Evolutionary conservation across 2,329 filamentous ascomycete genomes (phyloP).

Genomic region (Beauveria sp.): DNA sequence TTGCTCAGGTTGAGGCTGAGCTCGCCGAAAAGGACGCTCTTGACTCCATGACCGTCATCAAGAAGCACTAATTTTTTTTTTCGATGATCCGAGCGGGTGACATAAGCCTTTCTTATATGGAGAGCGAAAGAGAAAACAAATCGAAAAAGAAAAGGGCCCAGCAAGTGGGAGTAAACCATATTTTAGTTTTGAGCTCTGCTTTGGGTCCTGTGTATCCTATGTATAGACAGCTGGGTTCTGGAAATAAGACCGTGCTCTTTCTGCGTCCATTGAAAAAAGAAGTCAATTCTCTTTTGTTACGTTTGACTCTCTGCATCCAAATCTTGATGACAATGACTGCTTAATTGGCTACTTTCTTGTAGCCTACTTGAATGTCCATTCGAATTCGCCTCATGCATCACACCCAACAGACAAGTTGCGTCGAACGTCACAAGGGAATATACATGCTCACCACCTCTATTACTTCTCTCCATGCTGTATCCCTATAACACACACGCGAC

Average conservation of each 20-base stretch:
- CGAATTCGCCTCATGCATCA: no score
- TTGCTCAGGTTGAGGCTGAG: slow-evolving; percentile 43
- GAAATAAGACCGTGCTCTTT: not conserved
- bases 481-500: not conserved
- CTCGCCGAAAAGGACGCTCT: slow-evolving; percentile 45
- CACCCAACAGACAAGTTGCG: no score
- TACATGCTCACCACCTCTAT: not conserved
- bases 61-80: slow-evolving; percentile 34
- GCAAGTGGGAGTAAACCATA: not conserved
- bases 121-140: not conserved
- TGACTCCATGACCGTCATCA: slow-evolving; percentile 42
- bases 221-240: slow-evolving; percentile 24
- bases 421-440: not conserved
- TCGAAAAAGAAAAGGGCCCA: not conserved
- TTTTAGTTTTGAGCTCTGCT: not conserved
- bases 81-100: not conserved
- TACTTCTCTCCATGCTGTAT: not conserved
- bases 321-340: no score
- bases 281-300: not conserved
- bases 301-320: not conserved
- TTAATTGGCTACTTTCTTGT: no score
- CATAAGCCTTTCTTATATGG: slow-evolving; percentile 1
- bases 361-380: no score
- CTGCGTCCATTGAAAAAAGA: not conserved
- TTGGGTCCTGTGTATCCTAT: slow-evolving; percentile 25